phyloP scores from a whole-genome alignment of 106 monocot genomes.

The Dendrobium chrysotoxum region DNA sequence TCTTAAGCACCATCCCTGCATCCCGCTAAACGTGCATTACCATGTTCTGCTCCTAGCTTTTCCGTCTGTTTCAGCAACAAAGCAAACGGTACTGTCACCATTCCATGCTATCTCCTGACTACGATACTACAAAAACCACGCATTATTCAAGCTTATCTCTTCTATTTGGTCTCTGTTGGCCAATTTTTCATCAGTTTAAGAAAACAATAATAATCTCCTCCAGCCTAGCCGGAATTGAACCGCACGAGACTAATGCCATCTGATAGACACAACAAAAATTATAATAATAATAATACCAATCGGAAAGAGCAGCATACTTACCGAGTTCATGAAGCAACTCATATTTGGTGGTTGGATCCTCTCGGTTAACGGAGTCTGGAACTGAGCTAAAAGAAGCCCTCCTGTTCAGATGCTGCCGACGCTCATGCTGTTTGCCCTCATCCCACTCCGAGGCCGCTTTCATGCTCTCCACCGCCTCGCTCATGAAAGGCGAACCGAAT shows the following conservation, averaged over 20 bases:
- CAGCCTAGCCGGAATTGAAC: background rate
- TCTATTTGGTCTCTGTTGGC: background rate
- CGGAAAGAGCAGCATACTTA: slow-evolving; percentile 22
- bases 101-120: background rate
- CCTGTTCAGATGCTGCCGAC: slow-evolving; percentile 43
- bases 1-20: background rate
- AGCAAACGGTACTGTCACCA: background rate
- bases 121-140: background rate
- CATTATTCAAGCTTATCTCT: background rate
- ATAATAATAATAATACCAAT: background rate
- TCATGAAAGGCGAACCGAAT: slow-evolving; percentile 60
- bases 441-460: slow-evolving; percentile 15
- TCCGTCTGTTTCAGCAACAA: background rate
- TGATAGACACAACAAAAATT: background rate
- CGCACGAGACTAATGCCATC: background rate
- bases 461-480: slow-evolving; percentile 30
- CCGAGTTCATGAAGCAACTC: slow-evolving; percentile 95
- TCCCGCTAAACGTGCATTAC: background rate
- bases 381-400: slow-evolving; percentile 88
- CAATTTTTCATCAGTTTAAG: background rate
- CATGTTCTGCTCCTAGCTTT: background rate
- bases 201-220: background rate
- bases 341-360: slow-evolving; percentile 90
- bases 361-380: slow-evolving; percentile 67
- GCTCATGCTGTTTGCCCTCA: slow-evolving; percentile 20